Percentiles rank a stretch among this genome's conserved stretches.
Conservation (phyloP, 2,329 filamentous ascomycete species). For the Xylaria sp. region DNA sequence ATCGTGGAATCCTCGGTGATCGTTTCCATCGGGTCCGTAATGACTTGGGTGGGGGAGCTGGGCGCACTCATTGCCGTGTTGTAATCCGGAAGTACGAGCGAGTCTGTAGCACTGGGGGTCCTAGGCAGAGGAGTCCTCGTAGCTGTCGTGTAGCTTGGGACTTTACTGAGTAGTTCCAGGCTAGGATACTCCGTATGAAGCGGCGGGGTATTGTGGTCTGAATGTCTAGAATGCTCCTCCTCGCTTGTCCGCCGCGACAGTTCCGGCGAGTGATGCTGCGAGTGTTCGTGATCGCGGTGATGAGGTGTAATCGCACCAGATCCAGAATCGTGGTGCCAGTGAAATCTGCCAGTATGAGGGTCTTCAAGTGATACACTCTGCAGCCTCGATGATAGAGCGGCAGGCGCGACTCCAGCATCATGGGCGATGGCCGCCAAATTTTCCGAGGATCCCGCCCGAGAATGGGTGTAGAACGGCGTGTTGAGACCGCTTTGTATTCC, state of each 20-base stretch:
- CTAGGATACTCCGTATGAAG: slow-evolving; percentile 66
- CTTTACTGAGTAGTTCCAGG: slow-evolving; percentile 74
- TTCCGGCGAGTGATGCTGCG: slow-evolving; percentile 57
- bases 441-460: slow-evolving; percentile 81
- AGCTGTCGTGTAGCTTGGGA: slow-evolving; percentile 81
- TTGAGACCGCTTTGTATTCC: slow-evolving; percentile 76
- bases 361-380: slow-evolving; percentile 73
- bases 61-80: slow-evolving; percentile 68
- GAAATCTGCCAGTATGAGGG: slow-evolving; percentile 59
- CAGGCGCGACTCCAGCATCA: slow-evolving; percentile 59
- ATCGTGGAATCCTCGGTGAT: slow-evolving; percentile 43
- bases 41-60: slow-evolving; percentile 57
- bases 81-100: slow-evolving; percentile 72
- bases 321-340: slow-evolving; percentile 55
- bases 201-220: slow-evolving; percentile 62
- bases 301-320: slow-evolving; percentile 59
- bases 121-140: slow-evolving; percentile 70
- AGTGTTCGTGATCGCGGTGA: slow-evolving; percentile 53
- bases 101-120: slow-evolving; percentile 61
- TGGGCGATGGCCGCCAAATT: slow-evolving; percentile 74
- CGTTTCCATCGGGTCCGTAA: slow-evolving; percentile 47
- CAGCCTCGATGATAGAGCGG: slow-evolving; percentile 71
- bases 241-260: slow-evolving; percentile 67
- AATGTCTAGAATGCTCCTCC: slow-evolving; percentile 52
- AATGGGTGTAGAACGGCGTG: slow-evolving; percentile 80